A percentile compares a stretch with the other conserved stretches of the same genome.
Conservation (phyloP, 225 moss, liverwort and hornwort species). For the Bryoerythrophyllum caledonicum region DNA sequence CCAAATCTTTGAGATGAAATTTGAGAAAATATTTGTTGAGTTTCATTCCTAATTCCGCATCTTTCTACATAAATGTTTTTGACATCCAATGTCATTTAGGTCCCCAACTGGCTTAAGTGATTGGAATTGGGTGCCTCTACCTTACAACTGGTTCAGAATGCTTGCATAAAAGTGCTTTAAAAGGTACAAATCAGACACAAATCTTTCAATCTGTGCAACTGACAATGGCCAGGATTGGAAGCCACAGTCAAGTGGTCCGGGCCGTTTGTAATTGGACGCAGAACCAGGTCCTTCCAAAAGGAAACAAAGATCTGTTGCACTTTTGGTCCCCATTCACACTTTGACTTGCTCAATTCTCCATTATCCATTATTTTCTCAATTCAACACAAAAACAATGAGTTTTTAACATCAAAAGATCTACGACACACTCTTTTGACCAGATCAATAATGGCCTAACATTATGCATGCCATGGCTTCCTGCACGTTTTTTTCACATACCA, state of each 20-base stretch:
- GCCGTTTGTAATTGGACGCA: neutral
- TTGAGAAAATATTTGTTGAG: no score
- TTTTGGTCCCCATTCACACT: conserved; percentile 14
- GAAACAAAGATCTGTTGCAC: neutral
- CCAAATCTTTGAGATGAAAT: no score
- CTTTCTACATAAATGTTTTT: no score
- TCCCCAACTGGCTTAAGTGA: no score
- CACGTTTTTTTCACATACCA: neutral
- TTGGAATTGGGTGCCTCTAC: no score
- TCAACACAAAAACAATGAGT: no score
- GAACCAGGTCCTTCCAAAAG: neutral
- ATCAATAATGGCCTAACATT: neutral
- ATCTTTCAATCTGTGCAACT: neutral
- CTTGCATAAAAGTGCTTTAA: neutral
- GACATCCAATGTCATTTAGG: no score
- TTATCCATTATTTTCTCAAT: neutral
- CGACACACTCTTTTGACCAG: neutral
- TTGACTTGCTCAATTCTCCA: neutral
- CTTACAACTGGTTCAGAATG: neutral
- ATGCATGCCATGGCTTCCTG: neutral
- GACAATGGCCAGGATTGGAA: neutral
- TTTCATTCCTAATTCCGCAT: no score
- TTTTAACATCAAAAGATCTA: neutral
- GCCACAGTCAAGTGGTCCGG: neutral
- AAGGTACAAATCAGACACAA: neutral